Conservation (phyloP, 768 basidiomycete species). For the Tephrocybe sp. region DNA sequence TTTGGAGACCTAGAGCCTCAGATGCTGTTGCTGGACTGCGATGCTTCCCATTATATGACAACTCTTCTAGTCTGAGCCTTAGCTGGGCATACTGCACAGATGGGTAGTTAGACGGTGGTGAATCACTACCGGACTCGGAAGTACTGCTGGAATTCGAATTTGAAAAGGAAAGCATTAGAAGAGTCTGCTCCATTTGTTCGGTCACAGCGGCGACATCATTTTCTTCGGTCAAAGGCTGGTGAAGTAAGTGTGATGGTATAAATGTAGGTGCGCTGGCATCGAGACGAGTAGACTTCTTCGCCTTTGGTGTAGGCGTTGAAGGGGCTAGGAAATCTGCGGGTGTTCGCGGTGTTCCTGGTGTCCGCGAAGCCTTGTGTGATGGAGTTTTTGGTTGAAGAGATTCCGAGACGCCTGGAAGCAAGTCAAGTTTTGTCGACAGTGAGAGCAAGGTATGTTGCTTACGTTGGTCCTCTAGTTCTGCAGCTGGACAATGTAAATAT, state of each 20-base stretch:
- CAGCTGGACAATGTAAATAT: slow-evolving; percentile 57
- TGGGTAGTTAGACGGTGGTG: slow-evolving; percentile 49
- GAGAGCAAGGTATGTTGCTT: slow-evolving; percentile 4
- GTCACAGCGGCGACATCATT: slow-evolving; percentile 6
- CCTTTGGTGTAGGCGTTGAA: slow-evolving; percentile 16
- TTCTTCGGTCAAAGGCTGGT: slow-evolving; percentile 7
- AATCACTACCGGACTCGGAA: slow-evolving; percentile 26
- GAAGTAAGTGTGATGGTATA: slow-evolving; percentile 27
- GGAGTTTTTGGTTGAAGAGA: slow-evolving; percentile 4
- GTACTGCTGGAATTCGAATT: slow-evolving; percentile 16
- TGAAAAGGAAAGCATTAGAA: slow-evolving; percentile 16
- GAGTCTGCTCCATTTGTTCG: slow-evolving; percentile 15
- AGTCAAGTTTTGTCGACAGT: background rate
- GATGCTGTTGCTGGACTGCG: slow-evolving; percentile 23
- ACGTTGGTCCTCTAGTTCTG: slow-evolving; percentile 50
- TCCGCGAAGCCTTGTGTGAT: slow-evolving; percentile 8
- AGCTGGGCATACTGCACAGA: slow-evolving; percentile 60
- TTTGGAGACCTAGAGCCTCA: slow-evolving; percentile 36
- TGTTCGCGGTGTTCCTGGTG: slow-evolving; percentile 32
- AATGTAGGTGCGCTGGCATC: slow-evolving; percentile 40
- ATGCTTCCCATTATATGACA: slow-evolving; percentile 29
- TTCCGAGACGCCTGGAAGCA: slow-evolving; percentile 1
- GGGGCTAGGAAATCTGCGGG: slow-evolving; percentile 29
- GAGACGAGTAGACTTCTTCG: slow-evolving; percentile 23
- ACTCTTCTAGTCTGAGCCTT: slow-evolving; percentile 52